phyloP scores from a whole-genome alignment of 2,329 filamentous ascomycete genomes.

The Fusarium udum region DNA sequence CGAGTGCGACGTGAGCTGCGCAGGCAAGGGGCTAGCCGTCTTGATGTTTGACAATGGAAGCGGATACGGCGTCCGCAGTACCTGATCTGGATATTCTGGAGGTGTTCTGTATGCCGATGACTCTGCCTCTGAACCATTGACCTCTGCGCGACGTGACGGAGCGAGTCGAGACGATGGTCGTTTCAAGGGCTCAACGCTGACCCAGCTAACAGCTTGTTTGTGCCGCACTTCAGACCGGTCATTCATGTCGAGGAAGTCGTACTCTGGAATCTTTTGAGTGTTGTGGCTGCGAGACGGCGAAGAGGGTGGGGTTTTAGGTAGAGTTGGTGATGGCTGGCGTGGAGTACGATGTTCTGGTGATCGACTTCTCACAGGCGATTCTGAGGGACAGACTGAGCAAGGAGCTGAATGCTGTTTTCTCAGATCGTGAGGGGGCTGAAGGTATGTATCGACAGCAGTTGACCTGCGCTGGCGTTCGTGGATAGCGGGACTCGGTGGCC shows the following conservation, averaged over 20 bases:
- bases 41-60: constrained; percentile 24
- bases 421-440: constrained; percentile 13
- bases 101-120: constrained; percentile 46
- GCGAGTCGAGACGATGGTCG: constrained; percentile 51
- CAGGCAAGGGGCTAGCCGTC: constrained; percentile 24
- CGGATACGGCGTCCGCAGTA: constrained; percentile 21
- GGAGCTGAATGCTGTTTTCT: constrained; percentile 12
- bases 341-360: not conserved
- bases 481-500: constrained; percentile 34
- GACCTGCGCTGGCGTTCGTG: constrained; percentile 8
- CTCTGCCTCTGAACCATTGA: constrained; percentile 31
- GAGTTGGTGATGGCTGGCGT: not conserved
- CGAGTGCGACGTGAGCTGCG: constrained; percentile 26
- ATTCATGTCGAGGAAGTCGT: not conserved
- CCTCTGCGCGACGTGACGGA: constrained; percentile 29
- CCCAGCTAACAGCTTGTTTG: constrained; percentile 32
- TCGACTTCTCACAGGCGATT: not conserved
- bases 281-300: constrained; percentile 1
- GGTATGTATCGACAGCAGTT: constrained; percentile 19
- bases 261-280: not conserved
- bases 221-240: constrained; percentile 16
- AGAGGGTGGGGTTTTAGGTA: not conserved
- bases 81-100: constrained; percentile 42
- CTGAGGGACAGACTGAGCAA: not conserved
- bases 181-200: constrained; percentile 52